Base-by-base conservation (phyloP, 139 green algal genomes). In the Asterochloris erici region DNA sequence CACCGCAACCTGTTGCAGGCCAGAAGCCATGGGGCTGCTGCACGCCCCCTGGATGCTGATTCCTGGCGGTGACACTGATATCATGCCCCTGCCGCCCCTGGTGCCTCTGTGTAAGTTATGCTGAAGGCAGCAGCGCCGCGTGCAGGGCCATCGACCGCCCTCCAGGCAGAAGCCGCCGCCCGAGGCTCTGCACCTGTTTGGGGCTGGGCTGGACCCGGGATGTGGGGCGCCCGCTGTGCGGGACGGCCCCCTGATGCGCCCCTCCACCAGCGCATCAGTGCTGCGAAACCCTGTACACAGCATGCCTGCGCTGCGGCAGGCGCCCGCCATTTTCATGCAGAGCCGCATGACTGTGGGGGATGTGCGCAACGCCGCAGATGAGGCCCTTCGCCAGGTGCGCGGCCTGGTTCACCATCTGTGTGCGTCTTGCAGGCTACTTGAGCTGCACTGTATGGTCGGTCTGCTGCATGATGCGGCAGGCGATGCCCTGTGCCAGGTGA, bases 91-190 rank as follows among this genome's bases (percentile, higher is more conserved):
- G 66, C 66, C 4, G 21, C 21, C 19, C 9, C 21, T 71, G 17
- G 66, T 71, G 66, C 21, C 66, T 24, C 10, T 71, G 21, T 21
- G 6, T 24, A 26, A 9, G 21, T 71, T 71, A 9, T 24, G 1
- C 21, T 26, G 17, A 54, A 6, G 38, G 38, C 38, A 54, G 66
- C 21, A 71, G 28, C n/a, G n/a, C 14, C 12, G 11, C 1, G 19
- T 79, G 61, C 76, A 80, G 76, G 76, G 68, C 68, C 76, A 80
- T 14, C 76, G 78, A 63, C 78, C 78, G n/a, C 78, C 78, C n/a
- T 82, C 78, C 24, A 63, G 78, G 27, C 78, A 82, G 28, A 82
- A 74, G 26, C 63, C 63, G 11, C 78, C 78, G 11, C 78, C 78
- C 28, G 78, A 82, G 28, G 78, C 78, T 63, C 27, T 82, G 27